phyloP scores from a whole-genome alignment of 2,329 filamentous ascomycete genomes.

The Colletotrichum australisinense region DNA sequence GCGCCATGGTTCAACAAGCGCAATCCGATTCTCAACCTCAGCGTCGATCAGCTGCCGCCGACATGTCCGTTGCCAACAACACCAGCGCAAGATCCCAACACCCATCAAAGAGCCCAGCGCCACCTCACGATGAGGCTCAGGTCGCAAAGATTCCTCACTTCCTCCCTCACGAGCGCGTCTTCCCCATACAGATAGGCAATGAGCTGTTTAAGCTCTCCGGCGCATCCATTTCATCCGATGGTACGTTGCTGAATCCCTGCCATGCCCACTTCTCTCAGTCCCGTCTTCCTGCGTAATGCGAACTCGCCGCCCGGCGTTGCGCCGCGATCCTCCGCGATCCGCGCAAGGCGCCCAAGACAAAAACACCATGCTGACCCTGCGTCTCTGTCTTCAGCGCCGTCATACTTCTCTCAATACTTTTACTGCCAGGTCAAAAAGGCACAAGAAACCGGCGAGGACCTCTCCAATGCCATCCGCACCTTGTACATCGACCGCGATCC shows the following conservation, averaged over 20 bases:
- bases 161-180: constrained; percentile 78
- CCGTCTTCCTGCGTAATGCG: neutral
- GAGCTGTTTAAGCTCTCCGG: constrained; percentile 80
- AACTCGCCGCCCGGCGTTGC: neutral
- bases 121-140: constrained; percentile 41
- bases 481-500: constrained; percentile 97
- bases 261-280: neutral
- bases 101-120: constrained; percentile 35
- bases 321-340: neutral
- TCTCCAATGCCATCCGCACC: constrained; percentile 71
- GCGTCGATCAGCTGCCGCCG: neutral
- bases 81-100: constrained; percentile 18
- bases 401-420: constrained; percentile 97
- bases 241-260: constrained; percentile 54
- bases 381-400: constrained; percentile 73
- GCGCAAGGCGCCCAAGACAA: neutral
- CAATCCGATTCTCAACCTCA: neutral
- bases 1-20: neutral
- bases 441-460: constrained; percentile 67
- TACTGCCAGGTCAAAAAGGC: constrained; percentile 79
- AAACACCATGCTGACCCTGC: neutral
- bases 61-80: constrained; percentile 26
- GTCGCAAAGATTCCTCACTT: constrained; percentile 64
- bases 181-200: constrained; percentile 79
- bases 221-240: constrained; percentile 78